Conservation (phyloP, 306 rosid species). For the Pterocarpus santalinus region DNA sequence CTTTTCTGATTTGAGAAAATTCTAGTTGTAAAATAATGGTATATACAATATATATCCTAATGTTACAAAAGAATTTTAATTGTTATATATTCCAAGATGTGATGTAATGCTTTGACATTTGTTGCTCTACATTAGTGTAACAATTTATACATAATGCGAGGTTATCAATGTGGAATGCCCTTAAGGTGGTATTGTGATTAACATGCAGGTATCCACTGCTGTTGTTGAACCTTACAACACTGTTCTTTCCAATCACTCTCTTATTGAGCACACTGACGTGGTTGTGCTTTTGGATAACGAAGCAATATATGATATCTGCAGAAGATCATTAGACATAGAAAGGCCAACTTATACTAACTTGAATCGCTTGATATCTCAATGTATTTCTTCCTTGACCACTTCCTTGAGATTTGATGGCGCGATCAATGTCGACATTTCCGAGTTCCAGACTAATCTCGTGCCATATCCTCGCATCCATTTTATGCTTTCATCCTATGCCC, state of each 20-base stretch:
- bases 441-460: constrained; percentile 82
- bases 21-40: background rate
- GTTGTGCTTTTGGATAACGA: constrained; percentile 81
- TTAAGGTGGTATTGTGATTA: constrained; percentile 5
- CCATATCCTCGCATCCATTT: constrained; percentile 88
- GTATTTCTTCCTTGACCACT: constrained; percentile 78
- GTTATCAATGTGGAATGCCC: background rate
- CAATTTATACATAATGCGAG: too few relatives aligned
- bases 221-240: constrained; percentile 91
- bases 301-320: constrained; percentile 82
- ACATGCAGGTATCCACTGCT: constrained; percentile 77
- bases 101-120: background rate
- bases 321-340: constrained; percentile 78
- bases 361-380: constrained; percentile 79
- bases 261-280: constrained; percentile 80
- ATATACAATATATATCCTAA: background rate
- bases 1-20: background rate
- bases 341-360: constrained; percentile 77
- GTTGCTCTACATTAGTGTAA: background rate
- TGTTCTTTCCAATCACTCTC: constrained; percentile 74
- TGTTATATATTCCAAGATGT: background rate
- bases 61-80: background rate
- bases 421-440: constrained; percentile 76
- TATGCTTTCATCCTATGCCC: constrained; percentile 84
- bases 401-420: constrained; percentile 89